phyloP scores from a whole-genome alignment of 1,284 basidiomycete genomes.

The Heterobasidion annosum region DNA sequence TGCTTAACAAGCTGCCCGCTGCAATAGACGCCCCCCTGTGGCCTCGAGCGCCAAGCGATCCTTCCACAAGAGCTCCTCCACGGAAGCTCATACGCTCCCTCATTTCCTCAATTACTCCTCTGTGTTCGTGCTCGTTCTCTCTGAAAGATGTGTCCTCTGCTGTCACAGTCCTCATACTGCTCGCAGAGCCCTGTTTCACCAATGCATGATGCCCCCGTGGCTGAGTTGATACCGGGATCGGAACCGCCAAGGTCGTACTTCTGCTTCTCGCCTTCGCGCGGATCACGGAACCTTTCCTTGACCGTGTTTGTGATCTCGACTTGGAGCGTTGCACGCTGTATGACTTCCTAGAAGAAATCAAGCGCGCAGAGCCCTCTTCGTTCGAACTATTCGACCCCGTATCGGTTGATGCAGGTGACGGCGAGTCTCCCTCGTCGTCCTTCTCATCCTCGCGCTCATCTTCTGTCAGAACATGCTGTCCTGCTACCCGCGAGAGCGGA shows the following conservation, averaged over 20 bases:
- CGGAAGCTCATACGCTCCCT: neutral
- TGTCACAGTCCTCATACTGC: constrained; percentile 62
- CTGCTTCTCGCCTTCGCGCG: constrained; percentile 5
- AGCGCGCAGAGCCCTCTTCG: neutral
- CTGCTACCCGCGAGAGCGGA: constrained; percentile 50
- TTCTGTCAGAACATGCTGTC: constrained; percentile 41
- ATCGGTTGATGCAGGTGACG: constrained; percentile 38
- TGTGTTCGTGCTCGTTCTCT: constrained; percentile 9
- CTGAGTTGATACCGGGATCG: constrained; percentile 5
- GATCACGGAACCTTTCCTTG: constrained; percentile 6
- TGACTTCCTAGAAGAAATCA: neutral
- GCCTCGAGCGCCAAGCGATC: constrained; percentile 4
- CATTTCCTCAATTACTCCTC: constrained; percentile 5
- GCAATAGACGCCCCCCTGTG: constrained; percentile 2
- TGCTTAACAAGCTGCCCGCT: constrained; percentile 6
- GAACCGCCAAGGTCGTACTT: constrained; percentile 5
- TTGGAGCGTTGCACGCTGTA: constrained; percentile 1
- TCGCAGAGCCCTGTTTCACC: constrained; percentile 42
- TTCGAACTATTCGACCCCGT: constrained; percentile 30
- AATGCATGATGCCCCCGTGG: constrained; percentile 12
- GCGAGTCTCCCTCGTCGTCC: constrained; percentile 31
- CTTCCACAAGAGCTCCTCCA: neutral
- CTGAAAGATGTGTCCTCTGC: constrained; percentile 26
- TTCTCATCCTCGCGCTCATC: constrained; percentile 28
- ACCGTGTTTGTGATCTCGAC: constrained; percentile 4